These are phyloP conservation scores for Solanum hybrid DNA, from an alignment of 305 asterid species.

Conservation along the genomic window DNA sequence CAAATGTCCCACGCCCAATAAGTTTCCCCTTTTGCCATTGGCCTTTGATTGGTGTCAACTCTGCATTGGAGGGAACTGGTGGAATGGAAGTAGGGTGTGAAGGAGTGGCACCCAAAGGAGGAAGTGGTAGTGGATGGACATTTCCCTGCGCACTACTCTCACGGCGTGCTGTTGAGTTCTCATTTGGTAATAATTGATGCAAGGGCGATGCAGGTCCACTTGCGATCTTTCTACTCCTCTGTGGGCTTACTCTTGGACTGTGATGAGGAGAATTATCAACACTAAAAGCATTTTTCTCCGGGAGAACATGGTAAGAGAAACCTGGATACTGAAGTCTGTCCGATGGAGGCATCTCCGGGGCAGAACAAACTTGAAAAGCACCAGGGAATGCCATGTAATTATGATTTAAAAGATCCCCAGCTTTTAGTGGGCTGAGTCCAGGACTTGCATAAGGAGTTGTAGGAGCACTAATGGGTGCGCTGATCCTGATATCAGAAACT, in stretches of 20 bases:
- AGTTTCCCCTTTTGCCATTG: slow-evolving; percentile 69
- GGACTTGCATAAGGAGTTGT: slow-evolving; percentile 58
- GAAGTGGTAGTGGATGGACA: slow-evolving; percentile 55
- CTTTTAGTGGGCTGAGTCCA: slow-evolving; percentile 27
- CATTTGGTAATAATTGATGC: slow-evolving; percentile 2
- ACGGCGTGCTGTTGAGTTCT: slow-evolving; percentile 9
- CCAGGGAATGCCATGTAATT: slow-evolving; percentile 31
- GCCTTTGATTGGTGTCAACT: slow-evolving; percentile 30
- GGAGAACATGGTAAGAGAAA: slow-evolving; percentile 17
- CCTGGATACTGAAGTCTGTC: slow-evolving; percentile 21
- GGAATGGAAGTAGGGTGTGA: slow-evolving; percentile 23
- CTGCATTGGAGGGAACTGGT: slow-evolving; percentile 20
- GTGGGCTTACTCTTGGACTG: slow-evolving; percentile 31
- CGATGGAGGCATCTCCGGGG: slow-evolving; percentile 42
- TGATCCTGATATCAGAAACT: slow-evolving; percentile 10
- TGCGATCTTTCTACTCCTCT: slow-evolving; percentile 6
- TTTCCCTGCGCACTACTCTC: slow-evolving; percentile 29
- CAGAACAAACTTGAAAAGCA: slow-evolving; percentile 61
- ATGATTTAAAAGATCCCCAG: slow-evolving; percentile 16
- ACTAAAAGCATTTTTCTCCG: slow-evolving; percentile 26
- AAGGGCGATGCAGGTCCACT: slow-evolving; percentile 16
- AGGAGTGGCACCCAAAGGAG: slow-evolving; percentile 35
- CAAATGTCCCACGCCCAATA: slow-evolving; percentile 60
- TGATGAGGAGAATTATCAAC: slow-evolving; percentile 45
- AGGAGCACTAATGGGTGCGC: slow-evolving; percentile 36